A percentile compares a stretch with the other conserved stretches of the same genome.
Evolutionary conservation across 2,329 filamentous ascomycete genomes (phyloP).

Genomic region (Zopfia rhizophila): DNA sequence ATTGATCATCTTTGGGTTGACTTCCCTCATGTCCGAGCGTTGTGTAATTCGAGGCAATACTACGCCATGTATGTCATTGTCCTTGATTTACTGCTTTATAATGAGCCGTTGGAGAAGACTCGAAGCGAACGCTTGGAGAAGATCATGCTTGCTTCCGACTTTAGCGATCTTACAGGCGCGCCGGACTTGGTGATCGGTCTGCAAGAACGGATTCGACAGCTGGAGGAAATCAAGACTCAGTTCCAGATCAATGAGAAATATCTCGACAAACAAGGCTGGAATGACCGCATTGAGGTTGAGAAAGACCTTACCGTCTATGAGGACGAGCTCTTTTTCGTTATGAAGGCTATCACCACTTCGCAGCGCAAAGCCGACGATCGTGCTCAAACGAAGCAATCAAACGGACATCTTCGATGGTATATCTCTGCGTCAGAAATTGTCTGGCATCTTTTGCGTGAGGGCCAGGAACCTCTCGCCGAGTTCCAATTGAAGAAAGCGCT

Average conservation of each 20-base stretch:
- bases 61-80: conserved; percentile 99
- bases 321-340: conserved; percentile 98
- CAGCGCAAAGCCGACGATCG: conserved; percentile 83
- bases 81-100: conserved; percentile 93
- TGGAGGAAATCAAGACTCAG: conserved; percentile 95
- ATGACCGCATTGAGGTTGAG: conserved; percentile 88
- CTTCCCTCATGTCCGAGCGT: conserved; percentile 91
- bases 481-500: conserved; percentile 90
- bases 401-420: conserved; percentile 87
- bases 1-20: conserved; percentile 98
- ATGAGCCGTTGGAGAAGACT: conserved; percentile 96
- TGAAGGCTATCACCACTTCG: conserved; percentile 98
- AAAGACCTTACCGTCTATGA: conserved; percentile 89
- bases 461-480: conserved; percentile 87
- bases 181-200: conserved; percentile 92
- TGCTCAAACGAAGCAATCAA: conserved; percentile 71
- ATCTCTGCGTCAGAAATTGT: conserved; percentile 95
- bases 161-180: conserved; percentile 93
- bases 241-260: conserved; percentile 93
- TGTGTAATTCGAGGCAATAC: conserved; percentile 97
- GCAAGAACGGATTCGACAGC: conserved; percentile 89
- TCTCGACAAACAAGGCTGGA: conserved; percentile 89
- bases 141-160: conserved; percentile 98
- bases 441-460: conserved; percentile 93
- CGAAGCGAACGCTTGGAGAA: conserved; percentile 94